A percentile compares a stretch with the other conserved stretches of the same genome.
Evolutionary conservation across 2,329 filamentous ascomycete species (phyloP).

Genomic region (Phialocephala sp.): DNA sequence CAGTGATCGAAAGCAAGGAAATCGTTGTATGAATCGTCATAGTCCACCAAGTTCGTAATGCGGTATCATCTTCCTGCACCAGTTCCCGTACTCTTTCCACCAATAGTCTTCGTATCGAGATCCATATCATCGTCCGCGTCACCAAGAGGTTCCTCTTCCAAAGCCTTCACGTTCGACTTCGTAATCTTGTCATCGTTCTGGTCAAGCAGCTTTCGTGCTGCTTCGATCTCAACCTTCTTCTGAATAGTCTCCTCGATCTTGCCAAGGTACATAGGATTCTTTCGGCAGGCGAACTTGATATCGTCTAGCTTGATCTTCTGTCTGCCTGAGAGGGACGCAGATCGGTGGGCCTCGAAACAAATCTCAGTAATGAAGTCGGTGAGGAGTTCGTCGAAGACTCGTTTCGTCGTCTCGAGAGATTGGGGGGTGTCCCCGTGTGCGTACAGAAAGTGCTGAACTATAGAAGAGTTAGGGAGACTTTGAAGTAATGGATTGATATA

Average conservation of each 20-base stretch:
- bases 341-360: slow-evolving; percentile 85
- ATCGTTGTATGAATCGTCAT: background rate
- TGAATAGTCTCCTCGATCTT: slow-evolving; percentile 88
- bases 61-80: slow-evolving; percentile 7
- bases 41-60: background rate
- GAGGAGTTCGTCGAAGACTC: slow-evolving; percentile 90
- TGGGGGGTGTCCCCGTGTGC: slow-evolving; percentile 79
- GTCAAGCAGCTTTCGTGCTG: slow-evolving; percentile 77
- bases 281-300: slow-evolving; percentile 91
- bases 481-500: slow-evolving; percentile 24
- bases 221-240: slow-evolving; percentile 86
- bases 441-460: slow-evolving; percentile 77
- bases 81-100: slow-evolving; percentile 33
- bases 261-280: slow-evolving; percentile 84
- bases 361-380: slow-evolving; percentile 97
- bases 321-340: slow-evolving; percentile 83
- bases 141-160: slow-evolving; percentile 57
- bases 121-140: slow-evolving; percentile 59
- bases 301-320: slow-evolving; percentile 99
- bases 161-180: slow-evolving; percentile 52
- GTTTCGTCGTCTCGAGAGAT: slow-evolving; percentile 82
- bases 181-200: slow-evolving; percentile 69
- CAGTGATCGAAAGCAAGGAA: background rate
- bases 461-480: slow-evolving; percentile 14
- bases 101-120: slow-evolving; percentile 37